A percentile compares a stretch with the other conserved stretches of the same genome.
These are phyloP conservation scores for Lactuca saligna DNA, from an alignment of 129 eudicot species.

Conservation along the genomic window DNA sequence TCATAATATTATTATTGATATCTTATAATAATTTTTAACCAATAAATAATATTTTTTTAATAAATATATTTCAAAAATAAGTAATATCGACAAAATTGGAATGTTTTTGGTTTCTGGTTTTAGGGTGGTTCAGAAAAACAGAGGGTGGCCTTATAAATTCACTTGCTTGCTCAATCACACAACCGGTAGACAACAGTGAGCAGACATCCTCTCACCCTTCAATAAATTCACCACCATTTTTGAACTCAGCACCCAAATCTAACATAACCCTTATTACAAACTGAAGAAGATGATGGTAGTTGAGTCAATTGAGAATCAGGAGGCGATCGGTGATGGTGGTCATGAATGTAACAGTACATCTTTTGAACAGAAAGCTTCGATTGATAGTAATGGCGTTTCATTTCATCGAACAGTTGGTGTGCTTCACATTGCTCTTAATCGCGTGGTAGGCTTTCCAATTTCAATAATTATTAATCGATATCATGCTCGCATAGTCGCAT, in stretches of 20 bases:
- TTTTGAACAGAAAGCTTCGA: slow-evolving; percentile 44
- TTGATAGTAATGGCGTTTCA: slow-evolving; percentile 24
- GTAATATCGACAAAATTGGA: not conserved
- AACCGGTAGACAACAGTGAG: not conserved
- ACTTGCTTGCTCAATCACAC: slow-evolving; percentile 1
- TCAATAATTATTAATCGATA: too few species aligned
- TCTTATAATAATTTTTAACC: slow-evolving; percentile 3
- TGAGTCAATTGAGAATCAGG: slow-evolving; percentile 13
- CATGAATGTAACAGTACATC: slow-evolving; percentile 9
- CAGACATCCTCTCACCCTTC: not conserved
- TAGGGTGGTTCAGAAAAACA: slow-evolving; percentile 15
- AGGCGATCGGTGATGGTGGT: slow-evolving; percentile 8
- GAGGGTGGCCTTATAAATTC: slow-evolving; percentile 24
- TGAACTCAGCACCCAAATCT: not conserved
- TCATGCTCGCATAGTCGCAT: not conserved
- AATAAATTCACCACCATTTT: not conserved
- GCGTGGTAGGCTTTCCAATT: slow-evolving; percentile 44
- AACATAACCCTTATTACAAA: not conserved
- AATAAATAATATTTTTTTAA: slow-evolving; percentile 4
- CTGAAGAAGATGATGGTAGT: slow-evolving; percentile 11
- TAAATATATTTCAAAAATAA: not conserved
- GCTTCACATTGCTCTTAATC: slow-evolving; percentile 49
- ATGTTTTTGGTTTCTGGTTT: slow-evolving; percentile 1
- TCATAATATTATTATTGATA: not conserved
- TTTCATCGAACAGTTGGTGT: slow-evolving; percentile 20